phyloP scores from a whole-genome alignment of 305 asterid genomes.

The Fraxinus baroniana region DNA sequence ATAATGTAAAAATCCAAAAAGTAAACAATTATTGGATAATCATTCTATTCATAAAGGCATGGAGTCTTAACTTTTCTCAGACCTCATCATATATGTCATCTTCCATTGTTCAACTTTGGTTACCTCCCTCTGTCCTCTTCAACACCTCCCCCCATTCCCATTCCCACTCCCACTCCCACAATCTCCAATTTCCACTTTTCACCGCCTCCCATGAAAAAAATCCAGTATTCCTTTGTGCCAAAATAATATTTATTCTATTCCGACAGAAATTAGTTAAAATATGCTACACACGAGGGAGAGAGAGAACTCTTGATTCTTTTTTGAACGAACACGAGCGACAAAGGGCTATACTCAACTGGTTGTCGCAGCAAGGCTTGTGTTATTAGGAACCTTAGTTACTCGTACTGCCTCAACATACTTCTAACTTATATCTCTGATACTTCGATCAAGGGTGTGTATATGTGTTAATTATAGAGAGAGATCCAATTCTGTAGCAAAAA shows the following conservation, averaged over 20 bases:
- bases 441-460: neutral
- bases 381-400: too few relatives aligned
- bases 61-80: constrained; percentile 38
- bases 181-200: constrained; percentile 29
- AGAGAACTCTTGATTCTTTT: constrained; percentile 3
- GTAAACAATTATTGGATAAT: constrained; percentile 80
- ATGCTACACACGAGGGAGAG: constrained; percentile 22
- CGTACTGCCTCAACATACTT: neutral
- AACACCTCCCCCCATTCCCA: neutral
- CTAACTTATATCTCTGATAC: too few relatives aligned
- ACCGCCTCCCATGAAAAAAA: constrained; percentile 39
- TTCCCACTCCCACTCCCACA: neutral
- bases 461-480: constrained; percentile 10
- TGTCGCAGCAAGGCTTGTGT: neutral
- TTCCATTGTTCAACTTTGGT: constrained; percentile 36
- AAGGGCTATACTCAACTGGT: constrained; percentile 8
- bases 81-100: constrained; percentile 63
- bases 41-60: constrained; percentile 66
- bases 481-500: constrained; percentile 28
- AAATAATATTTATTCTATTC: constrained; percentile 39
- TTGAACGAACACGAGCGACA: neutral
- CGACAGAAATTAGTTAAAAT: constrained; percentile 56
- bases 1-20: constrained; percentile 39
- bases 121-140: too few relatives aligned
- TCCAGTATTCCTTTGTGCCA: constrained; percentile 18